These are phyloP conservation scores for Hyaloscypha variabilis DNA, from an alignment of 495 filamentous ascomycete genomes.

Conservation along the genomic window DNA sequence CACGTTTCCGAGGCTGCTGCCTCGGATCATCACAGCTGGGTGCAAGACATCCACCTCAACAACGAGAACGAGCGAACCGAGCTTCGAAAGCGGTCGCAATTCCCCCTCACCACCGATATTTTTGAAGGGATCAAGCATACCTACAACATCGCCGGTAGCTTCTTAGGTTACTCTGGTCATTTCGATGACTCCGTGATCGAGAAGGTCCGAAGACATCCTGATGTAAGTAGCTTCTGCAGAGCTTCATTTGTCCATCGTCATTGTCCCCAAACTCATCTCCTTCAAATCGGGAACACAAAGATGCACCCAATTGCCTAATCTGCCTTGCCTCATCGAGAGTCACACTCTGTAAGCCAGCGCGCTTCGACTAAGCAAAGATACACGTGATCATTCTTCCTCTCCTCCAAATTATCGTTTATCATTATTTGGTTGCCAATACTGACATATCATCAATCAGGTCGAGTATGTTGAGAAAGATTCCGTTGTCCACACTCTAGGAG, in stretches of 20 bases:
- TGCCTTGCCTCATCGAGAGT: background rate
- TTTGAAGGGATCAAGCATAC: constrained; percentile 93
- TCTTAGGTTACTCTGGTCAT: constrained; percentile 93
- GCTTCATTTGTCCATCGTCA: background rate
- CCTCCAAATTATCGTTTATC: constrained; percentile 3
- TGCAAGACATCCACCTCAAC: constrained; percentile 77
- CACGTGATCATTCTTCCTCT: background rate
- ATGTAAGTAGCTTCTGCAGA: constrained; percentile 68
- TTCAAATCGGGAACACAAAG: background rate
- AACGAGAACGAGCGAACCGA: constrained; percentile 65
- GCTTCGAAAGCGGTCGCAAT: constrained; percentile 86
- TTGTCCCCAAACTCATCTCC: background rate
- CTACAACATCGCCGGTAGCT: constrained; percentile 80
- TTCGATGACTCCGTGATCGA: constrained; percentile 94
- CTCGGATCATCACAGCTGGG: constrained; percentile 84
- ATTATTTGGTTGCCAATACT: constrained; percentile 16
- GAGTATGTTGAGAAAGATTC: constrained; percentile 96
- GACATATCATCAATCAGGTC: constrained; percentile 59
- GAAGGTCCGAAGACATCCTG: constrained; percentile 91
- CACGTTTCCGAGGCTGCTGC: constrained; percentile 73
- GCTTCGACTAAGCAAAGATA: too few relatives aligned
- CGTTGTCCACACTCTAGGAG: constrained; percentile 75
- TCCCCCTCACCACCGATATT: constrained; percentile 67
- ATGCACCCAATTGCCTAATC: background rate
- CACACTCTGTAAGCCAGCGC: too few relatives aligned